A percentile compares a stretch with the other conserved stretches of the same genome.
phyloP scores from a whole-genome alignment of 139 green algal genomes.

The Bryopsis sp. region DNA sequence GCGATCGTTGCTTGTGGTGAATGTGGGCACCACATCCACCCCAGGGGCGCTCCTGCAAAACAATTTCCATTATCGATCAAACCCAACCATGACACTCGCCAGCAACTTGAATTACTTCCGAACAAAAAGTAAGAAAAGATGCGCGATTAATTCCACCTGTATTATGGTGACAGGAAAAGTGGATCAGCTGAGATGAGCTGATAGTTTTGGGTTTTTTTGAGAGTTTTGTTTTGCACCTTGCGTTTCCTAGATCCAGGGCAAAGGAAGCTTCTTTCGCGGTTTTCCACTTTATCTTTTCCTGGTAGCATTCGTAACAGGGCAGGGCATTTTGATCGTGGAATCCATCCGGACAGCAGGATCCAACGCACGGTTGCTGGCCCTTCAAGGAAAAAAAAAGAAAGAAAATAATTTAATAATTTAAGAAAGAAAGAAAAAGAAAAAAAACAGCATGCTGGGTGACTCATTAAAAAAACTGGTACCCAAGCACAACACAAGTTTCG shows the following conservation, averaged over 20 bases:
- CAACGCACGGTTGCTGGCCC: conserved; percentile 45
- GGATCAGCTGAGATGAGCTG: too few relatives aligned
- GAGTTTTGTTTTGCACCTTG: too few relatives aligned
- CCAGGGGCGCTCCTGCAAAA: conserved; percentile 43
- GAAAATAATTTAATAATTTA: neutral
- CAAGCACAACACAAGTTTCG: too few relatives aligned
- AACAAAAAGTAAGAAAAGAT: too few relatives aligned
- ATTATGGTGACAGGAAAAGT: too few relatives aligned
- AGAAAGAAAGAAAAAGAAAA: too few relatives aligned
- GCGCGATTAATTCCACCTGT: too few relatives aligned
- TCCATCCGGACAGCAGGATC: conserved; percentile 36
- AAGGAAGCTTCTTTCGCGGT: conserved; percentile 30
- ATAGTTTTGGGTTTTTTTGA: too few relatives aligned
- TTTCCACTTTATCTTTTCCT: conserved; percentile 25
- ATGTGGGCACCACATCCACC: conserved; percentile 73
- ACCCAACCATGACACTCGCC: neutral
- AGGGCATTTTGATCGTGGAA: neutral
- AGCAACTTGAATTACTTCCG: too few relatives aligned
- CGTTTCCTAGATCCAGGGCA: conserved; percentile 76
- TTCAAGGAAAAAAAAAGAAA: conserved; percentile 15
- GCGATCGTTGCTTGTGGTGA: conserved; percentile 71
- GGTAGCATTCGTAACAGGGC: conserved; percentile 57
- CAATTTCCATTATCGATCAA: too few relatives aligned
- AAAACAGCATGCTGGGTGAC: too few relatives aligned
- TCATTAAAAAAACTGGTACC: too few relatives aligned